Evolutionary conservation across 768 basidiomycete genomes (phyloP).

Genomic region (Daedaleopsis sinensis): DNA sequence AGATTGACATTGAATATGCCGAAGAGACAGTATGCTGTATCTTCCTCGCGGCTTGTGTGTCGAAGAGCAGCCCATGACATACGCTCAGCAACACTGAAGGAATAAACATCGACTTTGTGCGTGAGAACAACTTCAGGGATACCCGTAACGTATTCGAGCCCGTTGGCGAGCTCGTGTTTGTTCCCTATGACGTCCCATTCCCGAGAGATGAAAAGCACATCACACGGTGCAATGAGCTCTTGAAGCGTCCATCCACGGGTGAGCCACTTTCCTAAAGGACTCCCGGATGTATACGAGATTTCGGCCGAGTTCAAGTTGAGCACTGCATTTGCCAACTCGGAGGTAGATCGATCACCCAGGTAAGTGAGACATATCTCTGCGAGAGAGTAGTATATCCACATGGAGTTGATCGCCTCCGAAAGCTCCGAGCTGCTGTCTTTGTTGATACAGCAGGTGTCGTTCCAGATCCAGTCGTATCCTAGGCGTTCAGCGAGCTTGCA

Average conservation of each 20-base stretch:
- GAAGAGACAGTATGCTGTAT: constrained; percentile 10
- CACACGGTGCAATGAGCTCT: constrained; percentile 4
- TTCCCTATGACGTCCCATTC: not conserved
- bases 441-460: no score
- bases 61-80: constrained; percentile 9
- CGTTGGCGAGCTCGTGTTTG: not conserved
- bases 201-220: not conserved
- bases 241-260: constrained; percentile 6
- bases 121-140: not conserved
- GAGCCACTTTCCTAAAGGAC: not conserved
- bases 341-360: no score
- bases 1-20: constrained; percentile 12
- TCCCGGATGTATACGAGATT: no score
- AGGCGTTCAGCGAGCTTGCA: no score
- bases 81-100: not conserved
- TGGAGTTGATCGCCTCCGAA: no score
- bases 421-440: no score
- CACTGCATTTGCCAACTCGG: no score
- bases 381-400: no score
- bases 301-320: no score
- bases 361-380: no score
- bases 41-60: constrained; percentile 3
- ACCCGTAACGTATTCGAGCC: not conserved
- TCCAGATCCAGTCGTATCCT: no score
- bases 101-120: not conserved